Evolutionary conservation across 1,139 yeast species (phyloP).

Genomic region (Nakaseomyces delphensis): DNA sequence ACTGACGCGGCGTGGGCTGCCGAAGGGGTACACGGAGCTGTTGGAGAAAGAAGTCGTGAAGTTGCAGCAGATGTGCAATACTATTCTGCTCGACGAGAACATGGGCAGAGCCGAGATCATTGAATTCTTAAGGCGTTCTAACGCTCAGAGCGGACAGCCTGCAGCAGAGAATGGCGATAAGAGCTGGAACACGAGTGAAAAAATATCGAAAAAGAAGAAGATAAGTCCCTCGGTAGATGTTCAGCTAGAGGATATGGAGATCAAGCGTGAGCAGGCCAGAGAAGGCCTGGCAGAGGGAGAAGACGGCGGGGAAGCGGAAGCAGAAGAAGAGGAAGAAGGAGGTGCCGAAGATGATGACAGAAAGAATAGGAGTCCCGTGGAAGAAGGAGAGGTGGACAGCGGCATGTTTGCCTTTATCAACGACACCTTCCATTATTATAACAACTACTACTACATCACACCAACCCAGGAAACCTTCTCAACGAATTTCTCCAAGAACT

Average conservation of each 20-base stretch:
- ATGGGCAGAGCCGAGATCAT: background rate
- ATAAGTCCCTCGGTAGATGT: background rate
- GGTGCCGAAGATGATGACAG: too few species aligned
- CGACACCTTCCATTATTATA: constrained; percentile 24
- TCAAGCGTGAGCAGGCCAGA: background rate
- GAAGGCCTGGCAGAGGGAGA: too few species aligned
- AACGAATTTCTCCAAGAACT: constrained; percentile 12
- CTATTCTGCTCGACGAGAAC: constrained; percentile 1
- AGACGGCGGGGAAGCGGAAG: background rate
- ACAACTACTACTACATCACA: constrained; percentile 13
- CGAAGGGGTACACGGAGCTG: constrained; percentile 69
- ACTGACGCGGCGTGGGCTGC: constrained; percentile 62
- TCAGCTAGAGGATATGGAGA: background rate
- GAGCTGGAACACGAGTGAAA: background rate
- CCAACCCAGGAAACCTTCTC: constrained; percentile 5
- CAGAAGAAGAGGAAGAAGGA: too few species aligned
- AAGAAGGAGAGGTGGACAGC: background rate
- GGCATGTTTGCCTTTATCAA: constrained; percentile 22
- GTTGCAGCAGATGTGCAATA: constrained; percentile 40
- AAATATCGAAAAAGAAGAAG: background rate
- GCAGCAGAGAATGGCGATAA: background rate
- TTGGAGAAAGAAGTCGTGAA: constrained; percentile 53
- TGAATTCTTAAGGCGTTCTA: background rate
- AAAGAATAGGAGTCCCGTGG: background rate
- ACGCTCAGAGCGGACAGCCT: background rate